Conservation (phyloP, 352 stramenopile genomes). For the Blastocystis sp. region DNA sequence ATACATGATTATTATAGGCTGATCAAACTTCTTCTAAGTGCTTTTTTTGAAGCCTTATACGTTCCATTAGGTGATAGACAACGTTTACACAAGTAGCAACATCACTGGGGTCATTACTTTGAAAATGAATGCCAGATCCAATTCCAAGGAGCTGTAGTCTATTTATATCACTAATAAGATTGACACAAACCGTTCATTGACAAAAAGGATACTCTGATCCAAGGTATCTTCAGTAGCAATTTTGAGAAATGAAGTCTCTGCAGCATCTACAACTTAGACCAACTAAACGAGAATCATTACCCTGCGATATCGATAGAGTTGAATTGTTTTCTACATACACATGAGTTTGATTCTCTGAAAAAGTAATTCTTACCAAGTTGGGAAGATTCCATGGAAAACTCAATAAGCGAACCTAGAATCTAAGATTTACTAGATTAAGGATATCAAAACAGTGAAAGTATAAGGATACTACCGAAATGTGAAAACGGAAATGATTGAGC, state of each 20-base stretch:
- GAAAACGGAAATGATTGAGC: no score
- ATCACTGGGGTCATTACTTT: neutral
- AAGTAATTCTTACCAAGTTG: no score
- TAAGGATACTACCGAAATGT: no score
- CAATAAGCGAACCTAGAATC: no score
- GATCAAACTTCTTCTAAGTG: conserved; percentile 16
- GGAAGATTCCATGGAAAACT: no score
- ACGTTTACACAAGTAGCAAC: conserved; percentile 10
- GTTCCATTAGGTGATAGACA: conserved; percentile 42
- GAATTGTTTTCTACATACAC: neutral
- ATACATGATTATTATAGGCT: neutral
- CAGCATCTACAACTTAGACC: neutral
- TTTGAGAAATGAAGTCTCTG: neutral
- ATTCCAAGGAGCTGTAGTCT: conserved; percentile 29
- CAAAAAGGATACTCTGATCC: conserved; percentile 46
- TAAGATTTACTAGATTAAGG: no score
- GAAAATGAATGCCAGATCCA: neutral
- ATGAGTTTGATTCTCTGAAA: no score
- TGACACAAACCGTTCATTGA: conserved; percentile 50
- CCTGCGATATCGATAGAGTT: neutral
- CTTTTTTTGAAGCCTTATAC: conserved; percentile 49
- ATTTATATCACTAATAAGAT: neutral
- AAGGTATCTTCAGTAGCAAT: conserved; percentile 50
- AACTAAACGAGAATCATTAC: neutral
- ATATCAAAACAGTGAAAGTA: no score